phyloP scores from a whole-genome alignment of 345 rosid genomes.

The Pistacia integerrima region DNA sequence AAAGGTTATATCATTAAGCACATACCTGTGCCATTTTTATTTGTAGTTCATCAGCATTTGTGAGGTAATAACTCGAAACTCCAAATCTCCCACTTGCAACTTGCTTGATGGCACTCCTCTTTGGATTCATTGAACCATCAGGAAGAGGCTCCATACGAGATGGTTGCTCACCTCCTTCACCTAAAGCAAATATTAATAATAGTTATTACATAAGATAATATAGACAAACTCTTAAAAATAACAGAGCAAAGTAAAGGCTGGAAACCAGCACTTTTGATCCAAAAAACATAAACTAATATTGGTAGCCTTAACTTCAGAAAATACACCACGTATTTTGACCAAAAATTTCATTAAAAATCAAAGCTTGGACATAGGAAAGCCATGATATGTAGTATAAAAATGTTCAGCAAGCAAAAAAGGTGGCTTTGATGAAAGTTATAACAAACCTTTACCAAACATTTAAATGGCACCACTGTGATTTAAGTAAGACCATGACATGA shows the following conservation, averaged over 20 bases:
- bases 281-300: not conserved
- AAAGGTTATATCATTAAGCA: not conserved
- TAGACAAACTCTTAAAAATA: not conserved
- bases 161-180: conserved; percentile 99
- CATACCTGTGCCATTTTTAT: conserved; percentile 99
- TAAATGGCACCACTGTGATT: not conserved
- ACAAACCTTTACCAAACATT: not conserved
- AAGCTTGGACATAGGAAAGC: not conserved
- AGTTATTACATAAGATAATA: not conserved
- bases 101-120: conserved; percentile 97
- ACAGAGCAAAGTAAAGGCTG: not conserved
- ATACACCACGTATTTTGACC: not conserved
- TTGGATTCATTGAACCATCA: conserved; percentile 89
- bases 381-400: not conserved
- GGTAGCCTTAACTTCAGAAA: not conserved
- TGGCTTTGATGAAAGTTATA: not conserved
- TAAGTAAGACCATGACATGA: not conserved
- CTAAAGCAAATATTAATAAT: conserved; percentile 33
- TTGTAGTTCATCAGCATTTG: conserved; percentile 97
- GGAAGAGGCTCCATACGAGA: conserved; percentile 93
- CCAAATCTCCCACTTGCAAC: conserved; percentile 99
- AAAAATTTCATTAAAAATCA: not conserved
- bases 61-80: conserved; percentile 98
- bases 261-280: not conserved
- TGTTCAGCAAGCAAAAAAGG: not conserved